phyloP scores from a whole-genome alignment of 352 stramenopile species.

The Phytopythium chamaehyphon region DNA sequence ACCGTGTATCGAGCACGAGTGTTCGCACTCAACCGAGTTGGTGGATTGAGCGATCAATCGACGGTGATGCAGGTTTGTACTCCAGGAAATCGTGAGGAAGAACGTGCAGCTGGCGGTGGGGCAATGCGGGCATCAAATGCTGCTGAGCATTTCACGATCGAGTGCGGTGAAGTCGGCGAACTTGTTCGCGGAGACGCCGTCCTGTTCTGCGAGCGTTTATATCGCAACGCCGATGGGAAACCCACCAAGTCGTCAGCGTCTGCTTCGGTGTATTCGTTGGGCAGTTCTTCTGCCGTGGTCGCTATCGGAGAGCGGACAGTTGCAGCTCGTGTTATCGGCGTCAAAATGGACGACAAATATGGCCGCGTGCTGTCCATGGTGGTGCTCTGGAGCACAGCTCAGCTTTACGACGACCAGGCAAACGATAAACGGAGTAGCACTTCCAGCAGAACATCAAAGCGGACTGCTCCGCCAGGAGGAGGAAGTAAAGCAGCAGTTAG shows the following conservation, averaged over 20 bases:
- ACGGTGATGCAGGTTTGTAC: slow-evolving; percentile 81
- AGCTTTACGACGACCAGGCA: slow-evolving; percentile 56
- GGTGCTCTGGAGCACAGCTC: slow-evolving; percentile 73
- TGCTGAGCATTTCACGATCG: slow-evolving; percentile 65
- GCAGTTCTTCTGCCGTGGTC: slow-evolving; percentile 29
- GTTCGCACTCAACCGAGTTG: slow-evolving; percentile 71
- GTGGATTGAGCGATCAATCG: slow-evolving; percentile 59
- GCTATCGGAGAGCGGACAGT: slow-evolving; percentile 67
- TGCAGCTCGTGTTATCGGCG: slow-evolving; percentile 54
- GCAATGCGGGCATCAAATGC: slow-evolving; percentile 12
- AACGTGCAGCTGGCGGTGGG: slow-evolving; percentile 18
- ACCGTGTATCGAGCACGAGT: slow-evolving; percentile 85
- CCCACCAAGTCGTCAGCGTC: slow-evolving; percentile 7
- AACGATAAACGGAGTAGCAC: slow-evolving; percentile 17
- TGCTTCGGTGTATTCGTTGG: slow-evolving; percentile 46
- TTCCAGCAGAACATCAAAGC: slow-evolving; percentile 17
- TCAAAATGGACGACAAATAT: slow-evolving; percentile 42
- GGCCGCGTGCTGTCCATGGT: slow-evolving; percentile 55
- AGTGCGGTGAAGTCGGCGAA: slow-evolving; percentile 72
- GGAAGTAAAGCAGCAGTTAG: background rate
- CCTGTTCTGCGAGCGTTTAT: slow-evolving; percentile 90
- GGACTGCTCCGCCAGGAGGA: background rate
- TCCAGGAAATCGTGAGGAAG: slow-evolving; percentile 55
- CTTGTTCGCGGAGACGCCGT: slow-evolving; percentile 87
- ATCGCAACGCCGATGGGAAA: slow-evolving; percentile 28